Conservation (phyloP, 768 basidiomycete genomes). For the Strobilomyces echinocephalus region DNA sequence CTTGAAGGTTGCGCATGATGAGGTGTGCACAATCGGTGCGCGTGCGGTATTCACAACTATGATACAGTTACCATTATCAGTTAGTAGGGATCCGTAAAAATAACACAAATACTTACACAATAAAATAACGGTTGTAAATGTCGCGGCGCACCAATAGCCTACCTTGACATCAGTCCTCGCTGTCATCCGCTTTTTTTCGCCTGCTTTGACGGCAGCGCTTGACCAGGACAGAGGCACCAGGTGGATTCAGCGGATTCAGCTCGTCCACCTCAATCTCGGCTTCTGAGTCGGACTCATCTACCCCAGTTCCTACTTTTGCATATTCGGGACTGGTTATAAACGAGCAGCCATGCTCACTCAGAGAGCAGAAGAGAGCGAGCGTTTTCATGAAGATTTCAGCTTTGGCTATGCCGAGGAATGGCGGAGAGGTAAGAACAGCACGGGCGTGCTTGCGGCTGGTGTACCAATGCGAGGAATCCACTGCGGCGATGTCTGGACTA, state of each 20-base stretch:
- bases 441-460: not conserved
- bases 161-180: not conserved
- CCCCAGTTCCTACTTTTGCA: no score
- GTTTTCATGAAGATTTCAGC: constrained; percentile 6
- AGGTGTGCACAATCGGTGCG: not conserved
- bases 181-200: not conserved
- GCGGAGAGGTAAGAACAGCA: not conserved
- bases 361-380: not conserved
- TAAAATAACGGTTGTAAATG: no score
- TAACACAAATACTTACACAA: no score
- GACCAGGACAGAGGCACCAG: not conserved
- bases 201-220: not conserved
- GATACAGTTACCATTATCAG: no score
- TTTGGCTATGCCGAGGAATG: not conserved
- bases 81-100: no score
- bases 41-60: no score
- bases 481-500: no score
- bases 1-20: constrained; percentile 2
- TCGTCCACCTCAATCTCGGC: no score
- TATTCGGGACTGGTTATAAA: not conserved
- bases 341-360: not conserved
- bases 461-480: not conserved
- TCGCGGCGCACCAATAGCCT: no score
- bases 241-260: not conserved
- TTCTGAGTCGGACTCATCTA: not conserved